Evolutionary conservation across 1,284 basidiomycete species (phyloP).

Genomic region (Butyriboletus appendiculatus): DNA sequence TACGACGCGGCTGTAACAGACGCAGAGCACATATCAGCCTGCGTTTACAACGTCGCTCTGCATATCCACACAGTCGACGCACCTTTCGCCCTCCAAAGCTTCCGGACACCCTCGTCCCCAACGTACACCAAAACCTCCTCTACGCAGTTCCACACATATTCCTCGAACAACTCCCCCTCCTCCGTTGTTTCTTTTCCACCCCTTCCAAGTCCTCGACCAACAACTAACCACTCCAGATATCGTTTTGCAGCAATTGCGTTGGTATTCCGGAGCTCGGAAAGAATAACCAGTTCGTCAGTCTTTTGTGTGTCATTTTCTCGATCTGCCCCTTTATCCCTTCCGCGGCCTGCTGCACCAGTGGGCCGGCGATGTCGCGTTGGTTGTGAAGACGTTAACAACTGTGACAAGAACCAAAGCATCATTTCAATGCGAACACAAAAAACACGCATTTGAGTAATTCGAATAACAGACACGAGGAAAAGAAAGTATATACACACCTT

Average conservation of each 20-base stretch:
- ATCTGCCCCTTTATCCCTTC: slow-evolving; percentile 27
- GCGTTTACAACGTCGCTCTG: not conserved
- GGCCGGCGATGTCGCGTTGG: slow-evolving; percentile 18
- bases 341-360: slow-evolving; percentile 28
- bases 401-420: not conserved
- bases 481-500: slow-evolving; percentile 48
- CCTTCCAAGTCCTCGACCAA: slow-evolving; percentile 68
- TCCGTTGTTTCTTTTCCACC: slow-evolving; percentile 8
- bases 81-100: slow-evolving; percentile 77
- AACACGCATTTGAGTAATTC: not conserved
- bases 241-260: slow-evolving; percentile 49
- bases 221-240: slow-evolving; percentile 80
- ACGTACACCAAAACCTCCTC: slow-evolving; percentile 54
- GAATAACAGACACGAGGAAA: not conserved
- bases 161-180: slow-evolving; percentile 43
- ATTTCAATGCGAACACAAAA: not conserved
- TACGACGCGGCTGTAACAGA: slow-evolving; percentile 51
- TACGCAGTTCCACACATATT: slow-evolving; percentile 57
- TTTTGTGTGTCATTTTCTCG: slow-evolving; percentile 23
- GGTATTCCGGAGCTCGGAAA: slow-evolving; percentile 50
- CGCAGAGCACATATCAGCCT: not conserved
- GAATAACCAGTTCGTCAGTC: slow-evolving; percentile 54
- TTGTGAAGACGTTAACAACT: slow-evolving; percentile 56
- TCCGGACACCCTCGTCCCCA: slow-evolving; percentile 49
- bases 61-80: not conserved